Evolutionary conservation across 2,329 filamentous ascomycete species (phyloP), one percentile per base, ranked within the genome.

Genomic region (Claviceps digitariae): DNA sequence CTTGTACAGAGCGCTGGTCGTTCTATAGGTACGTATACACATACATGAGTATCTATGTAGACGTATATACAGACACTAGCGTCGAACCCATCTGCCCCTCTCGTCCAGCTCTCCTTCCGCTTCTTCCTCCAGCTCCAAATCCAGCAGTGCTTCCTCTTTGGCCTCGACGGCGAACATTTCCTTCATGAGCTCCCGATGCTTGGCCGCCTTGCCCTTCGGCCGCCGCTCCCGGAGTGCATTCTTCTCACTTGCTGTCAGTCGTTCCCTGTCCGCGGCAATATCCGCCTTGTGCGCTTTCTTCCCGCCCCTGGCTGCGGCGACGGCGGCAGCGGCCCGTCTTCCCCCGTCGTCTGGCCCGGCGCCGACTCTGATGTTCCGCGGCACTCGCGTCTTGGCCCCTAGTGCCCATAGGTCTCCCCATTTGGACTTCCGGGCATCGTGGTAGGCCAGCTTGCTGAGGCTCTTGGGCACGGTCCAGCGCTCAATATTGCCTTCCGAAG

Each of bases 391-490:
- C 75, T 97, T 97, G 23, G 90, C 91, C 0, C 93, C 93, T 0
- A 97, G 74, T 0, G 91, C 90, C 93, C 93, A 98, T 10, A 97
- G 74, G 66, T 97, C 93, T 41, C 93, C 93, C 93, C 91, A 97
- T 52, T 72, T 73, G 0, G 85, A 79, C 71, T 98, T 98, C 57
- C 93, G 82, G 38, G 93, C 93, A 65, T 97, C 93, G 61, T 87
- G 88, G 71, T 91, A 97, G 1, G 90, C 90, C 61, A 86, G 82
- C 61, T 79, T 83, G 66, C 84, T 84, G 69, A 84, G 93, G 55
- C 83, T 89, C 60, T 83, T 83, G 1, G 91, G 87, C 0, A 98
- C 84, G 0, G 86, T 93, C 93, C 93, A 98, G 53, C 93, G 87
- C 73, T 98, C 91, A 36, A 96, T 82, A 44, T 79, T 82, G 34